Evolutionary conservation across 2,329 filamentous ascomycete species (phyloP), one percentile per base, ranked within the genome.

Genomic region (Rhynchosporium agropyri): DNA sequence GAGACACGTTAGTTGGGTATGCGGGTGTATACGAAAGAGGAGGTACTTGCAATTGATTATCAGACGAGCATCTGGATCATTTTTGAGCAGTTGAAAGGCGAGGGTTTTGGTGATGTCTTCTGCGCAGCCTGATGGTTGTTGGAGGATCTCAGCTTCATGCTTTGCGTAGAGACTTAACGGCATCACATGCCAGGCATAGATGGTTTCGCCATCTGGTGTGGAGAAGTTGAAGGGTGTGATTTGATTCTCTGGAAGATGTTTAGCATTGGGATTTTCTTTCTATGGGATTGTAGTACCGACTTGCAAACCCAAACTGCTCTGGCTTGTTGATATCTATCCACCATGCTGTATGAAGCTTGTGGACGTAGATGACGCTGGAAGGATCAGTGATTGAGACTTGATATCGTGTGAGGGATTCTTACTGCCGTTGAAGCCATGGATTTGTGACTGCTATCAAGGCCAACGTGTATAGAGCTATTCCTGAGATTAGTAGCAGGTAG

Each of bases 111-210:
- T 83, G 61, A 90, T 80, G 66, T 89, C 81, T 1, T 77, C 56
- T 26, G 77, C 69, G 45, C 66, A 69, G 3, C 73, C 73, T 4
- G 71, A 71, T 50, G 72, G 79, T 68, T 86, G 81, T 4, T 77
- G 75, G 45, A 83, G 78, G 12, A 96, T 78, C 13, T 79, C 78
- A 28, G 81, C 77, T 71, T 96, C 89, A 70, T 96, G 83, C 68
- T 89, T 81, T 6, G 86, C 80, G 74, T 96, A 96, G 0, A 91
- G 79, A 58, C 89, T 86, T 6, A 96, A 77, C 0, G 94, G 94
- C 55, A 97, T 79, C 60, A 98, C 83, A 73, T 97, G 94, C 94
- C 94, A 98, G 31, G 90, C 90, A 73, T 95, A 96, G 20, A 98
- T 78, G 2, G 80, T 85, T 75, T 93, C 88, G 45, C 87, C 85